A percentile compares a stretch with the other conserved stretches of the same genome.
Evolutionary conservation across 192 early-diverging fungal species (phyloP).

Genomic region (Funneliformis mosseae): DNA sequence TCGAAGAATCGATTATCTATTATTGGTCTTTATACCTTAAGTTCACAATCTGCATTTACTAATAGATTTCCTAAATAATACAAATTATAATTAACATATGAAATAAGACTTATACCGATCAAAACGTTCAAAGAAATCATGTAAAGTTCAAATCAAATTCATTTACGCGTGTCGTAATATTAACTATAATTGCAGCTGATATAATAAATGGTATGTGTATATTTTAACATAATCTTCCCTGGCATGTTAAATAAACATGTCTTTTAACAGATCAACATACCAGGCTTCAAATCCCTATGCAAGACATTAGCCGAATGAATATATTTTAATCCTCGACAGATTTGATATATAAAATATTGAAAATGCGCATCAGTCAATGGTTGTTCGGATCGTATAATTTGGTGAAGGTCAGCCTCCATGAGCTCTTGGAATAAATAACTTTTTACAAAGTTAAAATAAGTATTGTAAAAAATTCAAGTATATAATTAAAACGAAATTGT

Average conservation of each 20-base stretch:
- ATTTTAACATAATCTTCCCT: neutral
- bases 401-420: conserved; percentile 99
- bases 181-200: neutral
- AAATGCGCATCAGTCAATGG: conserved; percentile 95
- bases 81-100: neutral
- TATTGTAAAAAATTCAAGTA: conserved; percentile 13
- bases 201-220: no score
- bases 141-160: no score
- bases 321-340: conserved; percentile 96
- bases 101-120: no score
- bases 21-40: conserved; percentile 66
- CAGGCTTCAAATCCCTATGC: conserved; percentile 96
- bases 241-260: no score
- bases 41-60: conserved; percentile 97
- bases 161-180: neutral
- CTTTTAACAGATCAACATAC: no score
- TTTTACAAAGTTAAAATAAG: neutral
- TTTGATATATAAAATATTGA: conserved; percentile 99
- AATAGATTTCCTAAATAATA: conserved; percentile 72
- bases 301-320: conserved; percentile 98
- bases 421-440: conserved; percentile 93
- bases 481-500: neutral
- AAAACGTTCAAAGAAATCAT: no score
- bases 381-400: conserved; percentile 93
- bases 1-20: neutral